Evolutionary conservation across 2,329 filamentous ascomycete species (phyloP), one percentile per base, ranked within the genome.

Genomic region (Fusarium armeniacum): DNA sequence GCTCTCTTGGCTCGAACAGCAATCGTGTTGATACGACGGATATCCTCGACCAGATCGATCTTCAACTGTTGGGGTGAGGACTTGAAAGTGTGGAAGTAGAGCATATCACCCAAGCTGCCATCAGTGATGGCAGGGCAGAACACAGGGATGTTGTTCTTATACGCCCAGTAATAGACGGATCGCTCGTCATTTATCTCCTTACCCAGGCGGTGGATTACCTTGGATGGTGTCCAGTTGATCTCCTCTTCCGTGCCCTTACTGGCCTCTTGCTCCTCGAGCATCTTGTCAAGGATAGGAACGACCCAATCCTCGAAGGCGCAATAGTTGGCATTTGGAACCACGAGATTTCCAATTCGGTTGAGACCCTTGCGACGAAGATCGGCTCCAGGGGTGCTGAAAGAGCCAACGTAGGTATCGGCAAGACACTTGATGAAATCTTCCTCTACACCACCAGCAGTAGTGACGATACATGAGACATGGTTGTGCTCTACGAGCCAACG

Each of bases 351-450:
- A 75, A 99, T 98, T 33, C 96, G 90, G 81, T 99, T 99, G 76
- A 98, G 87, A 12, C 96, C 96, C 78, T 93, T 91, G 66, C 89
- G 87, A 40, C 96, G 92, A 24, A 99, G 86, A 2, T 89, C 87
- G 11, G 92, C 90, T 16, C 96, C 96, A 1, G 87, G 82, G 0
- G 93, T 90, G 53, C 86, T 88, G 81, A 98, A 99, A 2, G 92
- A 90, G 45, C 93, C 93, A 77, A 98, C 89, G 80, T 98, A 99
- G 0, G 96, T 99, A 54, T 93, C 91, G 13, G 92, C 96, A 4
- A 99, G 89, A 75, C 96, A 99, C 83, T 99, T 99, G 86, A 99
- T 99, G 61, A 99, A 90, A 80, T 99, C 96, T 79, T 99, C 96
- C 80, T 99, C 96, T 54, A 99, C 89, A 51, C 96, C 96, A 45